Conservation (phyloP, 768 basidiomycete species). For the Amanita pallidorosea region DNA sequence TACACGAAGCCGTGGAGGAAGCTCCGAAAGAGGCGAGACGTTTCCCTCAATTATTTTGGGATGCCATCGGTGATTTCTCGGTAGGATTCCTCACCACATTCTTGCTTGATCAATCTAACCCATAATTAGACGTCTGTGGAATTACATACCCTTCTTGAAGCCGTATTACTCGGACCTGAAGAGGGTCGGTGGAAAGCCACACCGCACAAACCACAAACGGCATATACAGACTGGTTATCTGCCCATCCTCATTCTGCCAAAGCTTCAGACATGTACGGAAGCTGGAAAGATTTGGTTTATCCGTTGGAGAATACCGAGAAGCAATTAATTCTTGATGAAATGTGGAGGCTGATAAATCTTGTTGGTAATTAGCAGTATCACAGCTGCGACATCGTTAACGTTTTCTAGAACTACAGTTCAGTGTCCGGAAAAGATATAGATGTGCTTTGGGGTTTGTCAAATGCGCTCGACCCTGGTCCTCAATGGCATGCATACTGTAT, state of each 20-base stretch:
- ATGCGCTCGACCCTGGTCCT: constrained; percentile 38
- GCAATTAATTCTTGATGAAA: constrained; percentile 35
- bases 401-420: constrained; percentile 46
- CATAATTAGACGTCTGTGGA: constrained; percentile 48
- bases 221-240: constrained; percentile 57
- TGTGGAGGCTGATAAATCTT: constrained; percentile 56
- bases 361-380: constrained; percentile 23
- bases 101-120: neutral
- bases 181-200: constrained; percentile 41
- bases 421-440: constrained; percentile 47
- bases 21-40: constrained; percentile 62
- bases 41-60: constrained; percentile 73
- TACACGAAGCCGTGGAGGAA: constrained; percentile 65
- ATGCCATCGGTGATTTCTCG: constrained; percentile 74
- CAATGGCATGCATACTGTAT: constrained; percentile 45
- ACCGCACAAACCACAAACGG: constrained; percentile 43
- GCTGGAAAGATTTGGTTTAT: constrained; percentile 43
- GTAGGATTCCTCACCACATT: constrained; percentile 21
- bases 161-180: constrained; percentile 46
- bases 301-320: constrained; percentile 50
- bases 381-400: neutral
- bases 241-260: constrained; percentile 52
- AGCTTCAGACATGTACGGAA: constrained; percentile 39
- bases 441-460: constrained; percentile 51
- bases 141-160: constrained; percentile 54